Evolutionary conservation across 192 early-diverging fungal species (phyloP).

Genomic region (Entomortierella lignicola): DNA sequence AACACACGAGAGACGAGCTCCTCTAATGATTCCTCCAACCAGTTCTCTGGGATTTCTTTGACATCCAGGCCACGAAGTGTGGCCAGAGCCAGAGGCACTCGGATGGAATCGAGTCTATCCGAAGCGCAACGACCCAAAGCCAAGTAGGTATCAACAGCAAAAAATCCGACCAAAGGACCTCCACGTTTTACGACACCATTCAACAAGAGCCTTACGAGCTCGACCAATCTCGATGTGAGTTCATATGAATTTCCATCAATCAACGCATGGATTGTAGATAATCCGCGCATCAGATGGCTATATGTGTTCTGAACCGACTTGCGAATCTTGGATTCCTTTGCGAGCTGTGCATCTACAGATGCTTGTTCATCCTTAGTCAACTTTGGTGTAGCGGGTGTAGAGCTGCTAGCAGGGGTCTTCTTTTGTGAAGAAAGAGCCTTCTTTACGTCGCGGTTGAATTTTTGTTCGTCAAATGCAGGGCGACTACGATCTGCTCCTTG

Average conservation of each 20-base stretch:
- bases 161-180: slow-evolving; percentile 67
- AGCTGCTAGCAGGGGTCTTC: slow-evolving; percentile 51
- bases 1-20: slow-evolving; percentile 69
- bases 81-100: slow-evolving; percentile 57
- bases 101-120: slow-evolving; percentile 56
- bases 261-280: slow-evolving; percentile 75
- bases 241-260: slow-evolving; percentile 66
- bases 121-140: slow-evolving; percentile 58
- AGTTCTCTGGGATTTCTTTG: slow-evolving; percentile 57
- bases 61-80: slow-evolving; percentile 63
- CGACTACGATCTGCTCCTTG: slow-evolving; percentile 59
- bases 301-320: slow-evolving; percentile 66
- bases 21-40: slow-evolving; percentile 60
- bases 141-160: slow-evolving; percentile 69
- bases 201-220: slow-evolving; percentile 65
- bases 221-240: slow-evolving; percentile 68
- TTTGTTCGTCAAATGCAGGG: slow-evolving; percentile 72
- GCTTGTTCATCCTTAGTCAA: slow-evolving; percentile 82
- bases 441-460: slow-evolving; percentile 83
- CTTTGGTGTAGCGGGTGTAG: slow-evolving; percentile 55
- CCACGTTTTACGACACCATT: slow-evolving; percentile 61
- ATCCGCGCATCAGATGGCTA: slow-evolving; percentile 64
- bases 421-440: slow-evolving; percentile 78
- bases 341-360: slow-evolving; percentile 74
- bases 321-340: slow-evolving; percentile 80